Conservation (phyloP, 1,139 yeast species). For the Pichia sp. region DNA sequence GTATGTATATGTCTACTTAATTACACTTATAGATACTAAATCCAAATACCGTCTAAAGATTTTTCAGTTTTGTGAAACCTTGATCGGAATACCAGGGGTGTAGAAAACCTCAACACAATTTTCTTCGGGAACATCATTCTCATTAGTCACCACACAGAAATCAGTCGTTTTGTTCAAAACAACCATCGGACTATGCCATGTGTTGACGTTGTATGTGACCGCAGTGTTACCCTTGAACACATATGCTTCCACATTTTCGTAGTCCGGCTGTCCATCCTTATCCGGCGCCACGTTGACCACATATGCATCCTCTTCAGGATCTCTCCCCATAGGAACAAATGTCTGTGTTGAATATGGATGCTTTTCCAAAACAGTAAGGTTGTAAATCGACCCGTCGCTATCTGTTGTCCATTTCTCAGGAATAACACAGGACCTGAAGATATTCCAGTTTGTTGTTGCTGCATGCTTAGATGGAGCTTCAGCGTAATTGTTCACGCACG, state of each 20-base stretch:
- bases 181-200: constrained; percentile 95
- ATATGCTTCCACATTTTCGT: constrained; percentile 58
- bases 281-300: constrained; percentile 77
- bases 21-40: not conserved
- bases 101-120: constrained; percentile 80
- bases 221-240: constrained; percentile 79
- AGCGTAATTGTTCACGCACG: constrained; percentile 51
- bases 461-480: constrained; percentile 43
- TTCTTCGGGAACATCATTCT: constrained; percentile 71
- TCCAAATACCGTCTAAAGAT: not conserved
- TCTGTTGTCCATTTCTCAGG: constrained; percentile 45
- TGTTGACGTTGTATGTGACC: constrained; percentile 76
- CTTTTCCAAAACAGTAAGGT: constrained; percentile 72
- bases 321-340: constrained; percentile 81
- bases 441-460: constrained; percentile 66
- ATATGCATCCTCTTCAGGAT: constrained; percentile 47
- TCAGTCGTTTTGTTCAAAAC: constrained; percentile 62
- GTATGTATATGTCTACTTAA: not conserved
- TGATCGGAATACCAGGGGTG: constrained; percentile 51
- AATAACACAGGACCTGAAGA: constrained; percentile 80
- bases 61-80: constrained; percentile 5
- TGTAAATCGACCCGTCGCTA: constrained; percentile 36
- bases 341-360: constrained; percentile 92
- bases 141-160: constrained; percentile 82
- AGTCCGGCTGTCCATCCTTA: constrained; percentile 52